Evolutionary conservation across 2,329 filamentous ascomycete genomes (phyloP), one percentile per base, ranked within the genome.

Genomic region (Microcyclosporella mali): DNA sequence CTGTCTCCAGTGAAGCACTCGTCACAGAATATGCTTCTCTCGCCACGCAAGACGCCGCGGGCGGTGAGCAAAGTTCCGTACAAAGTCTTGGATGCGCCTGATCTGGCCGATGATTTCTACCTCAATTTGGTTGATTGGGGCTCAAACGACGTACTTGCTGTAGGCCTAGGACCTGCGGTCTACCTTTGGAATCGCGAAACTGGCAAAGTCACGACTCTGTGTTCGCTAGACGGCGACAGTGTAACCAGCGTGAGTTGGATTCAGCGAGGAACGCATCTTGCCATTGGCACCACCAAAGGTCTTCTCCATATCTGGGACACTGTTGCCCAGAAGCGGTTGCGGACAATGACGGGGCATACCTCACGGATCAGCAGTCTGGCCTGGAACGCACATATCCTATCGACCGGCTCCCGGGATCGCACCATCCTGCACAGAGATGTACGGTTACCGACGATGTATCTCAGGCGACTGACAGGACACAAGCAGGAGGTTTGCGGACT

Each of bases 161-260:
- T 98, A 33, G 92, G 92, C 0, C 70, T 98, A 18, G 89, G 89
- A 14, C 87, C 85, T 14, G 94, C 87, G 54, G 92, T 98, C 4
- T 98, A 97, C 62, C 92, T 97, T 81, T 98, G 92, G 92, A 95
- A 95, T 63, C 92, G 89, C 3, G 81, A 88, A 54, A 85, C 85
- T 6, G 92, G 90, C 50, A 80, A 85, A 51, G 92, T 98, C 2
- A 94, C 88, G 47, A 95, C 94, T 66, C 76, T 98, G 8, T 97
- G 92, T 66, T 90, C 94, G 34, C 72, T 97, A 10, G 82, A 86
- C 52, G 89, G 95, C 57, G 92, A 98, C 61, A 89, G 83, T 0
- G 90, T 98, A 1, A 98, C 92, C 2, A 95, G 89, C 56, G 92
- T 98, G 9, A 94, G 85, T 43, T 98, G 92, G 92, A 98, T 98